Base-by-base conservation (phyloP, 768 basidiomycete species). In the Leccinum longicurvipes region DNA sequence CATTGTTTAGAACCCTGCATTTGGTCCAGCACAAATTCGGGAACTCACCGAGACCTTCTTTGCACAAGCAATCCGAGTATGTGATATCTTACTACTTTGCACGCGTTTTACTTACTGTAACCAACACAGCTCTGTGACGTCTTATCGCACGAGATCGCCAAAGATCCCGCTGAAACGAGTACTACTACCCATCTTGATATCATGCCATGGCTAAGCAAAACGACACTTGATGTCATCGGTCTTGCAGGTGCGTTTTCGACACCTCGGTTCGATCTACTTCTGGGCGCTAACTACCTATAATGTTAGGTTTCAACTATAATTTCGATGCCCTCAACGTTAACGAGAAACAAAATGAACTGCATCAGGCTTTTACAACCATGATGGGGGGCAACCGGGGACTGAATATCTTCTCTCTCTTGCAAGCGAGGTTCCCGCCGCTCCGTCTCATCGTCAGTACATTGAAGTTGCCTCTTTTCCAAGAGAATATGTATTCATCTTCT, bases 11-110 rank as follows among this genome's bases (percentile, higher is more conserved):
- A 86, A 85, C 58, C 84, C 85, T 19, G 84, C 85, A 0, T 87
- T 88, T 63, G 83, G 84, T 1, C 74, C 76, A 3, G 69, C 79
- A 5, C 83, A 85, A 60, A 77, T 86, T 39, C 74, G 84, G 4
- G 79, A 79, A 47, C 64, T 86, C 15, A 82, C 82, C 0, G 74
- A 75, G 14, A 79, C 84, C 19, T 86, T 86, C 54, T 55, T 81
- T 2, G 77, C 78, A 9, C 86, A 85, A 64, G 72, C 85, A 0
- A 59, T 77, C 0, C 69, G 80, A 66, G 84, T 82, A 62, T 28
- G 59, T 17, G 3, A 39, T 19, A 10, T 21, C 45, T 3, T 14
- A 19, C 11, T 21, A n/a, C 23, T 3, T 8, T 44, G 6, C 24
- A 10, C 23, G 8, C 19, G 3, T 17, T 23, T 32, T 21, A 15